Percentiles rank a stretch among this genome's conserved stretches.
These are phyloP conservation scores for Aspergillus pseudoglaucus DNA, from an alignment of 2,329 filamentous ascomycete genomes.

Conservation along the genomic window DNA sequence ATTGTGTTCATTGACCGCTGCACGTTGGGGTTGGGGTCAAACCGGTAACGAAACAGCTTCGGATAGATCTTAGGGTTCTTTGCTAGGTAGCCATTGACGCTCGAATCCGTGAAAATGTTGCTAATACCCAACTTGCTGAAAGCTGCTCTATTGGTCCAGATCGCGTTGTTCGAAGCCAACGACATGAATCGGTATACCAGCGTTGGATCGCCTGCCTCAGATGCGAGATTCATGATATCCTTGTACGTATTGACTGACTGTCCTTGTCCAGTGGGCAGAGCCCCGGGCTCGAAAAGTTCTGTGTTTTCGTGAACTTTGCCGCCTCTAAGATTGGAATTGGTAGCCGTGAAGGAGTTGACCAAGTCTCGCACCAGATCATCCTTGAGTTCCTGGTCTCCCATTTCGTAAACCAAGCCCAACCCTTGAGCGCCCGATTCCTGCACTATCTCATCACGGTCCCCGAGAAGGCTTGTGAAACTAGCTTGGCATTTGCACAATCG, in stretches of 20 bases:
- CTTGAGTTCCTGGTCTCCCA: conserved; percentile 73
- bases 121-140: conserved; percentile 92
- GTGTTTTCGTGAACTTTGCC: conserved; percentile 84
- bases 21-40: conserved; percentile 90
- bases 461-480: conserved; percentile 80
- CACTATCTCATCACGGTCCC: conserved; percentile 84
- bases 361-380: conserved; percentile 80
- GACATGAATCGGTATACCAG: conserved; percentile 99
- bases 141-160: conserved; percentile 94
- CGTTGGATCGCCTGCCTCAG: conserved; percentile 90
- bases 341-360: conserved; percentile 78
- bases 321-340: conserved; percentile 52
- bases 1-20: conserved; percentile 96
- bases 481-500: conserved; percentile 72
- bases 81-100: conserved; percentile 57
- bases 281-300: conserved; percentile 86
- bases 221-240: conserved; percentile 91
- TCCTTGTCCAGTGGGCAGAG: conserved; percentile 81
- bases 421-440: conserved; percentile 93
- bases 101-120: conserved; percentile 81
- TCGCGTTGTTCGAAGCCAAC: conserved; percentile 87
- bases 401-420: conserved; percentile 87
- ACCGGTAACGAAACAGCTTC: conserved; percentile 88
- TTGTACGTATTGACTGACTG: conserved; percentile 92
- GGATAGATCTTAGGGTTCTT: conserved; percentile 92